Evolutionary conservation across 2,329 filamentous ascomycete species (phyloP).

Genomic region (Stemphylium lycopersici): DNA sequence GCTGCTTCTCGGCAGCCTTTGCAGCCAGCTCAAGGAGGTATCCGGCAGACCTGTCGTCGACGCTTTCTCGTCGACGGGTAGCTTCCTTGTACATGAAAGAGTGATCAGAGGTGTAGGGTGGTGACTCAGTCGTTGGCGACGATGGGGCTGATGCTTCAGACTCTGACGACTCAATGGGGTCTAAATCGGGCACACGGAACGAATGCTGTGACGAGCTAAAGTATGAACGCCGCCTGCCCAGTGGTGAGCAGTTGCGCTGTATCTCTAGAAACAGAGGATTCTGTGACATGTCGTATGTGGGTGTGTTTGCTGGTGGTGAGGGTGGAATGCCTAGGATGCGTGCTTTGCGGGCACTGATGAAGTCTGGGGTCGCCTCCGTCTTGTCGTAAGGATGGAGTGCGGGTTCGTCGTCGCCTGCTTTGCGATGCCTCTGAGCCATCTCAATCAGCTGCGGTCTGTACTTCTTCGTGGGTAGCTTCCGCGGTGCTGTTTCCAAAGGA

Average conservation of each 20-base stretch:
- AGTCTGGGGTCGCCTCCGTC: slow-evolving; percentile 70
- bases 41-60: slow-evolving; percentile 76
- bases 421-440: slow-evolving; percentile 74
- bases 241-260: slow-evolving; percentile 41
- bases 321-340: slow-evolving; percentile 57
- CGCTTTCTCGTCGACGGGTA: slow-evolving; percentile 66
- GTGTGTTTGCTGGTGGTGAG: slow-evolving; percentile 52
- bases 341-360: slow-evolving; percentile 32
- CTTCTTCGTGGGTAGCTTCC: slow-evolving; percentile 48
- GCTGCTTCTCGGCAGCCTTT: slow-evolving; percentile 77
- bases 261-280: slow-evolving; percentile 47
- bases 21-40: slow-evolving; percentile 82
- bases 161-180: slow-evolving; percentile 67
- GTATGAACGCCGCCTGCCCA: slow-evolving; percentile 41
- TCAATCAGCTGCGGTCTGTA: slow-evolving; percentile 85
- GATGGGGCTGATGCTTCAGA: slow-evolving; percentile 57
- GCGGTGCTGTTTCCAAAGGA: slow-evolving; percentile 34
- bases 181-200: slow-evolving; percentile 66
- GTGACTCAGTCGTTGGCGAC: slow-evolving; percentile 55
- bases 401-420: slow-evolving; percentile 67
- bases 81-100: slow-evolving; percentile 59
- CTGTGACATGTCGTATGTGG: slow-evolving; percentile 35
- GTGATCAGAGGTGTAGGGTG: slow-evolving; percentile 56
- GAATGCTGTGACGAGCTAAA: slow-evolving; percentile 57
- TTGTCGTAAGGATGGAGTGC: slow-evolving; percentile 70